Base-by-base conservation (phyloP, 2,329 filamentous ascomycete species). In the Epichloe gansuensis region DNA sequence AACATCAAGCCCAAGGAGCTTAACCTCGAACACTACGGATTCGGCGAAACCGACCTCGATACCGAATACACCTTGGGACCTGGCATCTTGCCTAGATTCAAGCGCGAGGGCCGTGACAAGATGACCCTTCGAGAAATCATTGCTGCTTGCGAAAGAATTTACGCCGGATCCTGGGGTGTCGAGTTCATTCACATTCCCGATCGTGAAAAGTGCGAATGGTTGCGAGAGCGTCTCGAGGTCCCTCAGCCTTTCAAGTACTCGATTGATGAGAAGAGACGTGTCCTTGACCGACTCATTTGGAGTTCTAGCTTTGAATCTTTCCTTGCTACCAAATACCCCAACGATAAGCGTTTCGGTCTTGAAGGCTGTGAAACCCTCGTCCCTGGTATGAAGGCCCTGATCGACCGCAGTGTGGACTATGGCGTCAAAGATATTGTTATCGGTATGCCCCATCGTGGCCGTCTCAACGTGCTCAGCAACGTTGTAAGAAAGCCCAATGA, bases 151-250 rank as follows among this genome's bases (percentile, higher is more conserved):
- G 93, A 98, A 74, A 86, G 83, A 68, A 88, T 95, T 64, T 98
- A 98, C 78, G 95, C 90, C 67, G 91, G 93, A 60, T 90, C 90
- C n/a, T 96, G 94, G 67, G 91, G 93, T 69, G 82, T 96, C 54
- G 93, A 98, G 72, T 98, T 96, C 73, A 97, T 98, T 67, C 93
- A 98, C 73, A 98, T 98, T 59, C 91, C 93, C 54, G 91, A 98
- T 69, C 82, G 93, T 64, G 88, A 91, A 67, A 93, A 95, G 72
- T 98, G 93, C 75, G 93, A 98, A 73, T 98, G 93, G 93, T 83
- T 98, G 57, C 84, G 93, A 63, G 88, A 95, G 72, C 88, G 93
- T 58, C 80, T 97, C 62, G 93, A 98, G 75, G 86, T 97, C 50
- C 91, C 91, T 46, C 81, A 85, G 62, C 90, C 93, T 12, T 98